Evolutionary conservation across 352 stramenopile species (phyloP).

Genomic region (Thalassiosira delicatula): DNA sequence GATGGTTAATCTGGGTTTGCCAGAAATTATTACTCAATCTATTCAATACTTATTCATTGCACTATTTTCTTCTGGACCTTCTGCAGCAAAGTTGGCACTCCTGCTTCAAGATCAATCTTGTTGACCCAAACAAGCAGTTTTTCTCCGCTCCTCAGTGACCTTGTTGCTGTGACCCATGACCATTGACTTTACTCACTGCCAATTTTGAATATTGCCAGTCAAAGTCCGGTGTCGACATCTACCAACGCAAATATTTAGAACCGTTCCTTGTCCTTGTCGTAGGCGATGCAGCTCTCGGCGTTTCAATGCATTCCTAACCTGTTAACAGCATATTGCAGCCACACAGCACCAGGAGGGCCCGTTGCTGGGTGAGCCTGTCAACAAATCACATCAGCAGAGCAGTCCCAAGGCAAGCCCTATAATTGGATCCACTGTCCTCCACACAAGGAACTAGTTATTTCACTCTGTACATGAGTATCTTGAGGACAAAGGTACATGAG

Average conservation of each 20-base stretch:
- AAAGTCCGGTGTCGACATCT: constrained; percentile 52
- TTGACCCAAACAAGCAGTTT: constrained; percentile 70
- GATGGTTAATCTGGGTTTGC: no score
- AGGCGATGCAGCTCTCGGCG: constrained; percentile 49
- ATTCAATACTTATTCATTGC: no score
- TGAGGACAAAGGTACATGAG: constrained; percentile 69
- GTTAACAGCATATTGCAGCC: constrained; percentile 67
- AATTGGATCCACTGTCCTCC: constrained; percentile 54
- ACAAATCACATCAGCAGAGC: constrained; percentile 81
- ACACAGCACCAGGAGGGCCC: constrained; percentile 77
- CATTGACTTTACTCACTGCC: constrained; percentile 55
- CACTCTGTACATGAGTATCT: constrained; percentile 54
- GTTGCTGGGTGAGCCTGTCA: constrained; percentile 77
- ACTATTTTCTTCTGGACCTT: no score
- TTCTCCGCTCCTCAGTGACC: constrained; percentile 67
- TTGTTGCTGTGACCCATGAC: constrained; percentile 74
- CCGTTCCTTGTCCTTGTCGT: background rate
- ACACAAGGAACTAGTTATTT: constrained; percentile 68
- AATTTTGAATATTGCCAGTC: constrained; percentile 41
- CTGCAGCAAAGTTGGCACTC: no score
- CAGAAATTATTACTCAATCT: no score
- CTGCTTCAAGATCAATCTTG: constrained; percentile 65
- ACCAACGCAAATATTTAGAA: constrained; percentile 18
- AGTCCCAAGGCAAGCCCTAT: constrained; percentile 68
- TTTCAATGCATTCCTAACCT: constrained; percentile 66